phyloP scores from a whole-genome alignment of 345 rosid genomes.

The Hibiscus syriacus region DNA sequence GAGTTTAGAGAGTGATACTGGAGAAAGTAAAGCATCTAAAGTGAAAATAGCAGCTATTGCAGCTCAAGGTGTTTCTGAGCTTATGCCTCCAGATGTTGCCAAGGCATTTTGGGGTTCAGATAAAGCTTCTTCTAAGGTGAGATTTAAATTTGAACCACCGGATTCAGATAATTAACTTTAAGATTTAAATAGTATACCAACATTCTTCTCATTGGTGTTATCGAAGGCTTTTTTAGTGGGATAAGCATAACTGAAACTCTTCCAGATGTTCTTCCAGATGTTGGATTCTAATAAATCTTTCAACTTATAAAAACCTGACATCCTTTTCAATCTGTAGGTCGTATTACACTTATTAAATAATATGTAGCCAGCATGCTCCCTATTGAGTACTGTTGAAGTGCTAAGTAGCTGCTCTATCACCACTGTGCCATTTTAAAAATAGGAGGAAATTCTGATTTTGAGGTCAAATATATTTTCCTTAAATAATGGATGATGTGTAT shows the following conservation, averaged over 20 bases:
- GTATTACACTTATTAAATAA: background rate
- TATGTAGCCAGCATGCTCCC: background rate
- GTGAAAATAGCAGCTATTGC: constrained; percentile 68
- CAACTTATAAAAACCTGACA: background rate
- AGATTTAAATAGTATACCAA: background rate
- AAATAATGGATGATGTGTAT: background rate
- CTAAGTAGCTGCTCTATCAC: background rate
- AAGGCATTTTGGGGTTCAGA: constrained; percentile 74
- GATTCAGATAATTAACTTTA: constrained; percentile 6
- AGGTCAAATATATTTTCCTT: background rate
- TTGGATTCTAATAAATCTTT: background rate
- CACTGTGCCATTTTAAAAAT: background rate
- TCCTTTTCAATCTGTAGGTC: background rate
- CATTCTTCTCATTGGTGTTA: constrained; percentile 1
- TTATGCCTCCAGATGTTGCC: constrained; percentile 90
- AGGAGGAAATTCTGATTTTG: background rate
- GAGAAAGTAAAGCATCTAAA: constrained; percentile 41
- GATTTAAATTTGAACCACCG: constrained; percentile 4
- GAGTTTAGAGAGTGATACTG: constrained; percentile 36
- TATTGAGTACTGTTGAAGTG: background rate
- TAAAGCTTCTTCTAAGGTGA: constrained; percentile 78
- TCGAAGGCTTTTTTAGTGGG: background rate
- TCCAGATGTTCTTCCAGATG: background rate
- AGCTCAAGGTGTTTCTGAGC: constrained; percentile 80
- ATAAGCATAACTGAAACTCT: background rate